Conservation (phyloP, 2,329 filamentous ascomycete species). For the Claviceps sorghi region DNA sequence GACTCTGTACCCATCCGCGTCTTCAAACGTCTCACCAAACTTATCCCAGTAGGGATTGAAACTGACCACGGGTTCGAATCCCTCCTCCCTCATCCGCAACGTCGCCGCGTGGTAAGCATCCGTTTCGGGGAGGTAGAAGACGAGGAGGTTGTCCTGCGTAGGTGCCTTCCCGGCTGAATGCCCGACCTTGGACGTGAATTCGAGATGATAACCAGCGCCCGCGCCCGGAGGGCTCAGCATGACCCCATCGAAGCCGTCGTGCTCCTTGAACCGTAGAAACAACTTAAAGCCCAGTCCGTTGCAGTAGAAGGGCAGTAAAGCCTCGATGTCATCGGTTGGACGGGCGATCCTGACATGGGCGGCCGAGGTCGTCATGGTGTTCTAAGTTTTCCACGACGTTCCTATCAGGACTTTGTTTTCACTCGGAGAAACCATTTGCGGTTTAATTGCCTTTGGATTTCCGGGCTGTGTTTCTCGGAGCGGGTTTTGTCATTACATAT, state of each 20-base stretch:
- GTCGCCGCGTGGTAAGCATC: constrained; percentile 17
- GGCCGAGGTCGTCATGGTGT: constrained; percentile 7
- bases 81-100: constrained; percentile 19
- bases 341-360: constrained; percentile 27
- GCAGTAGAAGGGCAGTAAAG: constrained; percentile 26
- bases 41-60: constrained; percentile 31
- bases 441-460: too few relatives aligned
- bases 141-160: constrained; percentile 28
- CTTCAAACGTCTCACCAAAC: constrained; percentile 28
- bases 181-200: constrained; percentile 23
- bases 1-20: constrained; percentile 30
- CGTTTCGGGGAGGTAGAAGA: constrained; percentile 26
- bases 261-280: constrained; percentile 19
- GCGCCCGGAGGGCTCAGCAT: constrained; percentile 23
- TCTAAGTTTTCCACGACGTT: neutral
- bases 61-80: constrained; percentile 21
- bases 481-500: too few relatives aligned
- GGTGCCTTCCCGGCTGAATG: constrained; percentile 23
- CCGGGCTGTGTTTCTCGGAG: too few relatives aligned
- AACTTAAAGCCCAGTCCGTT: constrained; percentile 25
- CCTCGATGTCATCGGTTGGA: constrained; percentile 23
- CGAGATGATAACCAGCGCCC: constrained; percentile 25
- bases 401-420: too few relatives aligned
- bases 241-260: constrained; percentile 26
- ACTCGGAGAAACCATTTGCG: too few relatives aligned